Base-by-base conservation (phyloP, 1,284 basidiomycete species). In the Moesziomyces sp. region DNA sequence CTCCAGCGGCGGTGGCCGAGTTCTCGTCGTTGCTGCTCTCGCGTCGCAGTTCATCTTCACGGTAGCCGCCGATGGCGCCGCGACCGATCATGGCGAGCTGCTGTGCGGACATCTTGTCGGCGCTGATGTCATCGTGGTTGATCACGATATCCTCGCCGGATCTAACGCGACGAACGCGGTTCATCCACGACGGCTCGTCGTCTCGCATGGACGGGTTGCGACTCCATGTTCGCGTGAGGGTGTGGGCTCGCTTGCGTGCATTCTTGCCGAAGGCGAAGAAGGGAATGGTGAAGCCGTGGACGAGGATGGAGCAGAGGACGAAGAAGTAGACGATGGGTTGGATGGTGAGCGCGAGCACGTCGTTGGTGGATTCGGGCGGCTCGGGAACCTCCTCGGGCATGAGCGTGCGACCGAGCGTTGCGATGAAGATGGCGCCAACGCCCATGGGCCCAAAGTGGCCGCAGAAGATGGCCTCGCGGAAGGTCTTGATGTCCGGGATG, bases 381-480 rank as follows among this genome's bases (percentile, higher is more conserved):
- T 75, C 52, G 23, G 60, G 46, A 4, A 80, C 56, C 23, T 83
- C 74, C 38, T 82, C 69, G 18, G 80, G 78, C 52, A 84, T 69
- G 46, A 80, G 48, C 3, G 75, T 71, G 2, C 83, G 66, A 3
- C 78, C 80, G 11, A 80, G 73, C 4, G 80, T 83, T 26, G 78
- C 77, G 47, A 84, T 84, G 56, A 83, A 83, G 52, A 83, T 82
- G 30, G 79, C 80, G 50, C 83, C 82, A 26, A 81, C 77, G 28
- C 82, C 83, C 58, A 84, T 84, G 49, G 83, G 83, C 3, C 82
- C 83, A 55, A 84, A 84, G 57, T 84, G 81, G 30, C 81, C 83
- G 16, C 73, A 68, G 60, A 84, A 84, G 48, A 84, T 48, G 47
- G 83, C 82, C 46, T 84, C 83, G 19, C 79, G 66, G 66, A 83